phyloP scores from a whole-genome alignment of 2,329 filamentous ascomycete genomes.

The Fusarium brevicatenulatum region DNA sequence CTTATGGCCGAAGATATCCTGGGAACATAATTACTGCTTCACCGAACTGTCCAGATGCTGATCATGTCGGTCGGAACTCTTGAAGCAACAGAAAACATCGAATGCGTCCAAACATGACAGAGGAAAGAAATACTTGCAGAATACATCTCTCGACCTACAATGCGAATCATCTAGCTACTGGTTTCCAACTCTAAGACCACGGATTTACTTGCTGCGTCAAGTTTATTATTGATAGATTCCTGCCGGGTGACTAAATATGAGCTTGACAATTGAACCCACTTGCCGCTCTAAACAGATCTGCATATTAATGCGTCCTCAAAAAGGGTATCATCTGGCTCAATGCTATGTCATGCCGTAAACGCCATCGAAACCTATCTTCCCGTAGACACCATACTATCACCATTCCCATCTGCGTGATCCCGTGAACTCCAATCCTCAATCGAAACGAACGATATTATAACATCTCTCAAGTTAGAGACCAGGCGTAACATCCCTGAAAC shows the following conservation, averaged over 20 bases:
- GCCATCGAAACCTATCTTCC: constrained; percentile 13
- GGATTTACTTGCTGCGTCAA: background rate
- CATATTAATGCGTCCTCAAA: constrained; percentile 17
- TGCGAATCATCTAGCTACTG: background rate
- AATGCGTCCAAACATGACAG: background rate
- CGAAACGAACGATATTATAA: background rate
- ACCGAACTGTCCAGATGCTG: background rate
- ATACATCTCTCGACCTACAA: background rate
- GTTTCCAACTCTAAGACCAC: background rate
- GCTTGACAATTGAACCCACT: background rate
- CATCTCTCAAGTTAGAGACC: background rate
- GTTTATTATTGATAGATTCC: background rate
- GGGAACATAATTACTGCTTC: background rate
- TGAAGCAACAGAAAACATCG: background rate
- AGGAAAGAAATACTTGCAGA: background rate
- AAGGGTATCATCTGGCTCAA: constrained; percentile 35
- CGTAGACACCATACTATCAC: background rate
- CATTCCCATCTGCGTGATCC: background rate
- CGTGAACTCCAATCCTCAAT: constrained; percentile 5
- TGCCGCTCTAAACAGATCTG: background rate
- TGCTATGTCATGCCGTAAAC: constrained; percentile 32
- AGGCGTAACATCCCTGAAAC: background rate
- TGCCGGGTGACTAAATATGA: background rate
- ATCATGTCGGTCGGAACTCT: background rate
- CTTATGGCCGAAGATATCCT: background rate